Evolutionary conservation across 2,329 filamentous ascomycete species (phyloP).

Genomic region (Nigrospora sphaerica): DNA sequence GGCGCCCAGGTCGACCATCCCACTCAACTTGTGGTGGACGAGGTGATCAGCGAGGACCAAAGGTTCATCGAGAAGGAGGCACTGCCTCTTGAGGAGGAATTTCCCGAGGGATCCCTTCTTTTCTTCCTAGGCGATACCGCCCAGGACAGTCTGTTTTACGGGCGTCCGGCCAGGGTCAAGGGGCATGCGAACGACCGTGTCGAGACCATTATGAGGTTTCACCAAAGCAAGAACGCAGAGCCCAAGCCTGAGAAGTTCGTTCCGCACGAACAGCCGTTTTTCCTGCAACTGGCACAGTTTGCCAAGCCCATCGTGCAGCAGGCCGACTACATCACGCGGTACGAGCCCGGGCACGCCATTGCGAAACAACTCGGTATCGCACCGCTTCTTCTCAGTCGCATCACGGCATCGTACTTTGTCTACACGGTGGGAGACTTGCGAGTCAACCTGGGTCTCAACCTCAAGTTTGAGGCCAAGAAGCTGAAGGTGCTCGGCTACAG

Average conservation of each 20-base stretch:
- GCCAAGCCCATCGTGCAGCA: constrained; percentile 64
- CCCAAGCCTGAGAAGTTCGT: neutral
- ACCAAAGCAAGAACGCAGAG: neutral
- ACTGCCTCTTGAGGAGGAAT: constrained; percentile 86
- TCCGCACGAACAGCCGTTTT: neutral
- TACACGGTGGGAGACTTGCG: constrained; percentile 69
- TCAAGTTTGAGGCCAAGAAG: constrained; percentile 95
- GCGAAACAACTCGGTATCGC: constrained; percentile 76
- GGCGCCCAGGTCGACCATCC: constrained; percentile 87
- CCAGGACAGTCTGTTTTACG: constrained; percentile 54
- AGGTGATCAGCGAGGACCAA: constrained; percentile 83
- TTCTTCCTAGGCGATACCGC: constrained; percentile 88
- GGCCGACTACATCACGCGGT: constrained; percentile 65
- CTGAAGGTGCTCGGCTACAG: constrained; percentile 95
- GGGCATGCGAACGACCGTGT: constrained; percentile 49
- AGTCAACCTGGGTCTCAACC: constrained; percentile 85
- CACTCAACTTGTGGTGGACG: constrained; percentile 83
- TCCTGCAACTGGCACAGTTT: constrained; percentile 69
- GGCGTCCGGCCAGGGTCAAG: constrained; percentile 77
- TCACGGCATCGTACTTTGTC: constrained; percentile 90
- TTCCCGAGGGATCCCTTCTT: constrained; percentile 71
- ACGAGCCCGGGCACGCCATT: constrained; percentile 83
- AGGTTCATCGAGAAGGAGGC: constrained; percentile 87
- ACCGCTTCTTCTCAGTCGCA: constrained; percentile 84
- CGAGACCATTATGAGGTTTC: neutral